A percentile compares a stretch with the other conserved stretches of the same genome.
These are phyloP conservation scores for Kuraishia cidri DNA, from an alignment of 805 yeast genomes.

Conservation along the genomic window DNA sequence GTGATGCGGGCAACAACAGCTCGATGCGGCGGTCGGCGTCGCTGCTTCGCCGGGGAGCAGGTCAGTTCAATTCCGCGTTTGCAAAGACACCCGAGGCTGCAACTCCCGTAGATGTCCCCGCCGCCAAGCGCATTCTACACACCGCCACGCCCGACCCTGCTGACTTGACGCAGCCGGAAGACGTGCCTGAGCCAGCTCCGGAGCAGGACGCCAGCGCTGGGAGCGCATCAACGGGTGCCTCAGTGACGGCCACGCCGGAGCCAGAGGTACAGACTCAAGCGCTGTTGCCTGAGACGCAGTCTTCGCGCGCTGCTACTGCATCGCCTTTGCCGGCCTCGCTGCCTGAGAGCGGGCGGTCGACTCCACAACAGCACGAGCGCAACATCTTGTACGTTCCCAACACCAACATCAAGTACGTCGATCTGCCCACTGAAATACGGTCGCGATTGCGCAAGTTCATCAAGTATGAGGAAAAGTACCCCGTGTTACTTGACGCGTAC, in stretches of 20 bases:
- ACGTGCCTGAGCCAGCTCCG: conserved; percentile 15
- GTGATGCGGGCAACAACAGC: no score
- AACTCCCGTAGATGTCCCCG: neutral
- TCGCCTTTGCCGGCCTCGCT: conserved; percentile 4
- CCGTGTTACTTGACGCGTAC: conserved; percentile 75
- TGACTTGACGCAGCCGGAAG: conserved; percentile 37
- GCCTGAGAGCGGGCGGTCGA: no score
- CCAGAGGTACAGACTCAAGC: no score
- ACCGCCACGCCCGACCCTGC: conserved; percentile 38
- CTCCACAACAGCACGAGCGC: neutral
- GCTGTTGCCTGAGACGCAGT: no score
- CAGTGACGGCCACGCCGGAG: conserved; percentile 3
- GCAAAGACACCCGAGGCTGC: neutral
- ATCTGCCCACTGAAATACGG: conserved; percentile 47
- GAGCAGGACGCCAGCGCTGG: neutral
- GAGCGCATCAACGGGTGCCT: neutral
- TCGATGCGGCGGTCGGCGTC: no score
- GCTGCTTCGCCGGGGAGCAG: conserved; percentile 3
- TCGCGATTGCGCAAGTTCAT: conserved; percentile 64
- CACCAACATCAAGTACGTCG: conserved; percentile 16
- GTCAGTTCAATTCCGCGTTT: neutral
- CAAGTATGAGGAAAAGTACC: conserved; percentile 89
- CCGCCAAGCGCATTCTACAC: conserved; percentile 20
- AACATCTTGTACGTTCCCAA: conserved; percentile 3
- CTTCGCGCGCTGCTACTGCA: no score